phyloP scores from a whole-genome alignment of 2,329 filamentous ascomycete species.

The Penicillium sumatraense region DNA sequence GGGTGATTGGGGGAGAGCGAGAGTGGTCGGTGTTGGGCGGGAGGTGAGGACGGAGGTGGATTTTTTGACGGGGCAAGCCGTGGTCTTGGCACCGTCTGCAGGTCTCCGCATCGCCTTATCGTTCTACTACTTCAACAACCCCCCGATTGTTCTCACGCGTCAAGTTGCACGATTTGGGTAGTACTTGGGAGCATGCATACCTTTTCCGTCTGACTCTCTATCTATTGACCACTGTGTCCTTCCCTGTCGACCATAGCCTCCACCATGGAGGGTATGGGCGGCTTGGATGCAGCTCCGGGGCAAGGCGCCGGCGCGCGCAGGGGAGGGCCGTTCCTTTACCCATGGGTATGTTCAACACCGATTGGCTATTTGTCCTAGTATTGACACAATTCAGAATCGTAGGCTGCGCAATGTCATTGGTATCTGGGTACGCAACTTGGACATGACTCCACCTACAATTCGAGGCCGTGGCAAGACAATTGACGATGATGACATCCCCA shows the following conservation, averaged over 20 bases:
- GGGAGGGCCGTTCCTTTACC: slow-evolving; percentile 57
- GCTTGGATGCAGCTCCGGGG: slow-evolving; percentile 18
- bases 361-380: background rate
- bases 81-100: slow-evolving; percentile 28
- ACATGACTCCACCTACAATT: slow-evolving; percentile 62
- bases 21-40: slow-evolving; percentile 18
- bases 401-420: slow-evolving; percentile 86
- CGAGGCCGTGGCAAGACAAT: slow-evolving; percentile 64
- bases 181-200: slow-evolving; percentile 24
- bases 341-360: slow-evolving; percentile 46
- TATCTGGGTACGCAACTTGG: slow-evolving; percentile 84
- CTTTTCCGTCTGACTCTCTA: background rate
- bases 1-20: slow-evolving; percentile 3
- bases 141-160: slow-evolving; percentile 14
- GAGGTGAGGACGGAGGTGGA: slow-evolving; percentile 30
- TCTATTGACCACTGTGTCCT: slow-evolving; percentile 3
- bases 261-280: slow-evolving; percentile 15
- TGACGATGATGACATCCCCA: slow-evolving; percentile 76
- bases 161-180: background rate
- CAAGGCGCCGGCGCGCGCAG: slow-evolving; percentile 41
- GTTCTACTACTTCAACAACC: slow-evolving; percentile 7
- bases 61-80: slow-evolving; percentile 40
- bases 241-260: background rate
- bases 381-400: slow-evolving; percentile 66
- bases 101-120: slow-evolving; percentile 32